Conservation (phyloP, 1,139 yeast genomes). For the Martiniozyma asiatica region DNA sequence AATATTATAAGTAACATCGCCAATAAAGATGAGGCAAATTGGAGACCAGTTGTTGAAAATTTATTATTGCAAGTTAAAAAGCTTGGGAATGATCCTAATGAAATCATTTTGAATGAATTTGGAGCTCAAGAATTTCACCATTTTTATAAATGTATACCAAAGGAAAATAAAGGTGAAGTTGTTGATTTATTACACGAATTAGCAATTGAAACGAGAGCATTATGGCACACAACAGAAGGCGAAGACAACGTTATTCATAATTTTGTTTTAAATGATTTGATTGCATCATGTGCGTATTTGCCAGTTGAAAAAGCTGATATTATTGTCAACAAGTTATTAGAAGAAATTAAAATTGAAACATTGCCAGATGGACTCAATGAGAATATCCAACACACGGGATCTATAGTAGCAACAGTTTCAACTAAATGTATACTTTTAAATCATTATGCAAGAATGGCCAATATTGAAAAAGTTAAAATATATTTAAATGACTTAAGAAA, state of each 20-base stretch:
- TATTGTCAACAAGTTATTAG: conserved; percentile 20
- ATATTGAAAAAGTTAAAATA: conserved; percentile 27
- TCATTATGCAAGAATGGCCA: conserved; percentile 15
- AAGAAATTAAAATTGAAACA: conserved; percentile 11
- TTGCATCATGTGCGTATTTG: conserved; percentile 9
- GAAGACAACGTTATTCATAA: conserved; percentile 17
- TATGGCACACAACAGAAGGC: too few species aligned
- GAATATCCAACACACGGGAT: background rate
- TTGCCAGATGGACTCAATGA: background rate
- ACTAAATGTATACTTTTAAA: conserved; percentile 36
- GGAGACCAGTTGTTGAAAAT: conserved; percentile 42
- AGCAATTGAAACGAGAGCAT: conserved; percentile 15
- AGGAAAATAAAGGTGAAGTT: conserved; percentile 24
- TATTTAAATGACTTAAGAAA: conserved; percentile 6
- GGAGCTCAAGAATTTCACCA: conserved; percentile 26
- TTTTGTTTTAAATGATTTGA: conserved; percentile 30
- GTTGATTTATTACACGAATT: conserved; percentile 29
- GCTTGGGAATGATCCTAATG: conserved; percentile 12
- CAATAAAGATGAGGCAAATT: conserved; percentile 33
- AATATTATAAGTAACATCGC: conserved; percentile 33
- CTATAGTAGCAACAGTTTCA: conserved; percentile 24
- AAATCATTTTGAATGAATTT: conserved; percentile 24
- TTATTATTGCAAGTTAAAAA: conserved; percentile 22
- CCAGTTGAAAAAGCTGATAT: conserved; percentile 6
- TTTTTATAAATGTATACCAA: conserved; percentile 36